These are phyloP conservation scores for Cystobasidium slooffiae DNA, from an alignment of 1,284 basidiomycete genomes.

Conservation along the genomic window DNA sequence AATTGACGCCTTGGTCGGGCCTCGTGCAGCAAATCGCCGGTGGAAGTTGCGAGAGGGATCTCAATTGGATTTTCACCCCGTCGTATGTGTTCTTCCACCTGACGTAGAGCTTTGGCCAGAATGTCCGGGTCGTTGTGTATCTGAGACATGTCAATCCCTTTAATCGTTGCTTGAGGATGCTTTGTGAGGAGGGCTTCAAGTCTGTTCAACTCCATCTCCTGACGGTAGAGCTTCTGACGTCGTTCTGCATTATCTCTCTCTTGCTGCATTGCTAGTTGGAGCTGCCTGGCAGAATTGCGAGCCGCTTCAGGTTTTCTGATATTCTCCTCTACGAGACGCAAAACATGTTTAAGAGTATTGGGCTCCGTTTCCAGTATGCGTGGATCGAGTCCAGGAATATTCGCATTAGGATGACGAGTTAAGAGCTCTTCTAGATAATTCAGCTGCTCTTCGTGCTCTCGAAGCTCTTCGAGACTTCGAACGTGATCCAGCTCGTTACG, in stretches of 20 bases:
- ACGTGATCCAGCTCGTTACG: slow-evolving; percentile 9
- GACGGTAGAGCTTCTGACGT: background rate
- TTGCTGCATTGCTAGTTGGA: background rate
- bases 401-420: slow-evolving; percentile 16
- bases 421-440: slow-evolving; percentile 37
- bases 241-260: background rate
- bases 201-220: slow-evolving; percentile 24
- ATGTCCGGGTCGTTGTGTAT: slow-evolving; percentile 10
- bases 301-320: slow-evolving; percentile 7
- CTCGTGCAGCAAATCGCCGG: slow-evolving; percentile 1
- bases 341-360: slow-evolving; percentile 5
- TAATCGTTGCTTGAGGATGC: slow-evolving; percentile 30
- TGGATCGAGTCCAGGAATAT: slow-evolving; percentile 32
- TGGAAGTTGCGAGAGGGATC: background rate
- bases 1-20: background rate
- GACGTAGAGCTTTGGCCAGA: slow-evolving; percentile 14
- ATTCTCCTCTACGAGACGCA: slow-evolving; percentile 32
- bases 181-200: slow-evolving; percentile 27
- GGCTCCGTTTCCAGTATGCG: slow-evolving; percentile 17
- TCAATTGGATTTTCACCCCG: slow-evolving; percentile 20
- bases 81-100: slow-evolving; percentile 30
- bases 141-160: slow-evolving; percentile 23
- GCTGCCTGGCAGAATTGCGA: background rate
- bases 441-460: slow-evolving; percentile 21
- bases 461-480: slow-evolving; percentile 10